phyloP scores from a whole-genome alignment of 129 eudicot species.

The Chrysanthemum lavandulifolium region DNA sequence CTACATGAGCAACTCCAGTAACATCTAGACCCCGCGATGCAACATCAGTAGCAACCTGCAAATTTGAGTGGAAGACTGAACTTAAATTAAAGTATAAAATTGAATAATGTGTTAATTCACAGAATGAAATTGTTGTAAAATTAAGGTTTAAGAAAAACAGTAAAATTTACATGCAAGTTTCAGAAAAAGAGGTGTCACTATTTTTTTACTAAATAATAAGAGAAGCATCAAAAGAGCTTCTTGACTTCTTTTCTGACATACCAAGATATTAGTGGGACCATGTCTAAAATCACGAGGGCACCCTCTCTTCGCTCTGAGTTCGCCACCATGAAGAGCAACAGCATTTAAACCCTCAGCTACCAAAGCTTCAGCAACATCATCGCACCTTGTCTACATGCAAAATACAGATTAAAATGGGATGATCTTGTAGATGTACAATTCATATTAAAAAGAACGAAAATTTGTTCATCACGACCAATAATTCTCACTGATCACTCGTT shows the following conservation, averaged over 20 bases:
- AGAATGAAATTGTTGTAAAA: neutral
- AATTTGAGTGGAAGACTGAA: constrained; percentile 9
- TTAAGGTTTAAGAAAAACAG: neutral
- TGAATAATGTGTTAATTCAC: neutral
- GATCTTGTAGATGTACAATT: constrained; percentile 1
- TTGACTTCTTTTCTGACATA: constrained; percentile 24
- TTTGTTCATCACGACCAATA: neutral
- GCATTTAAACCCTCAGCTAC: constrained; percentile 71
- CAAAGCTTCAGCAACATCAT: constrained; percentile 91
- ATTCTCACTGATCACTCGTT: neutral
- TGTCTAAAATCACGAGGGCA: constrained; percentile 84
- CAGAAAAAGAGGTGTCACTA: no score
- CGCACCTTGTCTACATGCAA: constrained; percentile 66
- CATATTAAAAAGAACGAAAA: neutral
- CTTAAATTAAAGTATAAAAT: neutral
- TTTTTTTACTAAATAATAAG: neutral
- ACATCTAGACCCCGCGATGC: constrained; percentile 92
- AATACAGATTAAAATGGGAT: constrained; percentile 2
- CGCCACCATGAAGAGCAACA: constrained; percentile 93
- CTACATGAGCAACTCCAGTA: constrained; percentile 86
- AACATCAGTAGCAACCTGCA: constrained; percentile 92
- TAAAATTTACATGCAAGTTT: neutral
- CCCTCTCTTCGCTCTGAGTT: constrained; percentile 79
- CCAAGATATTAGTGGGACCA: constrained; percentile 78
- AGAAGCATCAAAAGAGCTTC: neutral